Evolutionary conservation across 305 asterid species (phyloP).

Genomic region (Euphrasia arctica): DNA sequence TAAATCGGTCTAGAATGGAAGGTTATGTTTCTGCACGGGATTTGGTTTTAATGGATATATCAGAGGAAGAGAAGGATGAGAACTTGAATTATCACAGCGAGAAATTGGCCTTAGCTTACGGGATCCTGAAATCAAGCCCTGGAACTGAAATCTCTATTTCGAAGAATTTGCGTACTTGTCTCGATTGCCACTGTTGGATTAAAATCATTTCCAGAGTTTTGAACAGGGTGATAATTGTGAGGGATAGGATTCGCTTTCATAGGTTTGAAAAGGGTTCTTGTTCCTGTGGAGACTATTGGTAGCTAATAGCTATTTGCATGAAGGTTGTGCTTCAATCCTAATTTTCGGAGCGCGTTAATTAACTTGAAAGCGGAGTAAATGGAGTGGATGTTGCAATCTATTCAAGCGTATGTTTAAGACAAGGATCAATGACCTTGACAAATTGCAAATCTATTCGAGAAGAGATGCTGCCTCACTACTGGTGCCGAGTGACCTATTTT

Average conservation of each 20-base stretch:
- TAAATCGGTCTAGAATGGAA: constrained; percentile 45
- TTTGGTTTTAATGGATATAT: constrained; percentile 75
- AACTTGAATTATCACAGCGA: constrained; percentile 72
- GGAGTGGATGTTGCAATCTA: neutral
- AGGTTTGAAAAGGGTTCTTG: constrained; percentile 63
- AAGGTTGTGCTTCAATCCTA: neutral
- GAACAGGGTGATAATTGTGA: constrained; percentile 56
- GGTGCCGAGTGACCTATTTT: neutral
- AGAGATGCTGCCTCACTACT: neutral
- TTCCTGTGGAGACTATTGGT: constrained; percentile 77
- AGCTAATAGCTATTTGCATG: constrained; percentile 11
- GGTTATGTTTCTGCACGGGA: constrained; percentile 48
- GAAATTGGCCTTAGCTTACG: constrained; percentile 68
- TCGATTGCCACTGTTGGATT: constrained; percentile 81
- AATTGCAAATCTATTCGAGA: neutral
- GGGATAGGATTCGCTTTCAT: constrained; percentile 82
- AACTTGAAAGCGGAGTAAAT: neutral
- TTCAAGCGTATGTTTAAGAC: no score
- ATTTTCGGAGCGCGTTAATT: neutral
- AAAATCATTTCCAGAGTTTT: constrained; percentile 61
- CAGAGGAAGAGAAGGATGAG: constrained; percentile 82
- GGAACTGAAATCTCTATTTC: constrained; percentile 57
- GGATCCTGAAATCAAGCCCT: constrained; percentile 62
- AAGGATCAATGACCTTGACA: no score
- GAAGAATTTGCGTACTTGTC: constrained; percentile 71